These are phyloP conservation scores for Cordyceps tenuipes DNA, from an alignment of 2,329 filamentous ascomycete genomes.

Conservation along the genomic window DNA sequence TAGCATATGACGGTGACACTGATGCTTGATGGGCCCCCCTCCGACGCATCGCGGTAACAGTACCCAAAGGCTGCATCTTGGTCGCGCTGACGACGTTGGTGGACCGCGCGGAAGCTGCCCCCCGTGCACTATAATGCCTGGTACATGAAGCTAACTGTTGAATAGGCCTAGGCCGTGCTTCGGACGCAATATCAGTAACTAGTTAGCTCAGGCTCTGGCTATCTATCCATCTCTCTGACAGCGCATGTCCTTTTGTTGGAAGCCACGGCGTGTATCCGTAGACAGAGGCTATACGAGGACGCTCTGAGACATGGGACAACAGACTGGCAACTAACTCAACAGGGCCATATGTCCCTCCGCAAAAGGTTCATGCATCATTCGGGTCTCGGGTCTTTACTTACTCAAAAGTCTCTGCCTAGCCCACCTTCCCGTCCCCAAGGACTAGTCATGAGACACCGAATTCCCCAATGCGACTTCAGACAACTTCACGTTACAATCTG, in stretches of 20 bases:
- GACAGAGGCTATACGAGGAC: not conserved
- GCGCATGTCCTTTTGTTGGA: too few relatives aligned
- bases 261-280: too few relatives aligned
- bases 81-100: not conserved
- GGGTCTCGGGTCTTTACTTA: not conserved
- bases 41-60: too few relatives aligned
- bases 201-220: not conserved
- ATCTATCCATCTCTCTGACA: not conserved
- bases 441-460: not conserved
- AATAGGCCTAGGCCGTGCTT: not conserved
- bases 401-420: not conserved
- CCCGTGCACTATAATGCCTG: not conserved
- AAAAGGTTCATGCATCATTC: not conserved
- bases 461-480: not conserved
- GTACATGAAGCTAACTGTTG: not conserved
- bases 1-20: not conserved
- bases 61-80: not conserved
- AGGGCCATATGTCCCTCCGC: not conserved
- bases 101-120: not conserved
- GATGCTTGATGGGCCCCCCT: too few relatives aligned
- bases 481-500: not conserved
- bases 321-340: not conserved
- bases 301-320: not conserved
- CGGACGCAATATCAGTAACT: not conserved
- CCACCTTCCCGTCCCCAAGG: not conserved